These are phyloP conservation scores for Centrapalus pauciflorus DNA, from an alignment of 129 eudicot species.

Conservation along the genomic window DNA sequence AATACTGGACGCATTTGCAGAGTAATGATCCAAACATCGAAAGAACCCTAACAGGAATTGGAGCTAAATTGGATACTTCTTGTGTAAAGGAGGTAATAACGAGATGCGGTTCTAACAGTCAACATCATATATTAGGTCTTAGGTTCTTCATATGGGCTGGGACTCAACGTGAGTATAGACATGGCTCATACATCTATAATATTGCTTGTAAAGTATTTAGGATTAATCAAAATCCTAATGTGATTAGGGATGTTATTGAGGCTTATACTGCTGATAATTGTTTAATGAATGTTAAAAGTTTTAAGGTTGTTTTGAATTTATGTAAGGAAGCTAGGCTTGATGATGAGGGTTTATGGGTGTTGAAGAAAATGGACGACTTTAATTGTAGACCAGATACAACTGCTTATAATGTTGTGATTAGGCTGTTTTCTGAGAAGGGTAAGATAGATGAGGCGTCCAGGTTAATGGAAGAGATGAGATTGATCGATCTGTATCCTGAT, in stretches of 20 bases:
- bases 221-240: constrained; percentile 34
- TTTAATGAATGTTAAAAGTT: constrained; percentile 43
- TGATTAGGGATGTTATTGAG: constrained; percentile 50
- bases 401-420: constrained; percentile 54
- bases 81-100: constrained; percentile 47
- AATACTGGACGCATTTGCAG: constrained; percentile 43
- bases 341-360: constrained; percentile 70
- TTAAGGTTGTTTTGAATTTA: constrained; percentile 60
- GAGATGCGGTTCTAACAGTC: constrained; percentile 31
- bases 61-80: constrained; percentile 39
- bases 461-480: constrained; percentile 66
- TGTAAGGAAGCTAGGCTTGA: constrained; percentile 63
- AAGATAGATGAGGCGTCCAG: constrained; percentile 43
- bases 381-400: constrained; percentile 60
- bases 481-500: constrained; percentile 55
- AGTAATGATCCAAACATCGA: constrained; percentile 44
- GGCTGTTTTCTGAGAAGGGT: constrained; percentile 51
- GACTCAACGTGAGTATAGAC: constrained; percentile 52
- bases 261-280: constrained; percentile 38
- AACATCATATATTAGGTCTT: constrained; percentile 47
- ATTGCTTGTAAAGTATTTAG: constrained; percentile 53
- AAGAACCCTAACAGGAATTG: constrained; percentile 38
- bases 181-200: constrained; percentile 48
- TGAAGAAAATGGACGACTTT: constrained; percentile 67
- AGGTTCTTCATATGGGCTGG: constrained; percentile 94